Conservation (phyloP, 148 eudicot genomes). For the Bassia scoparia region DNA sequence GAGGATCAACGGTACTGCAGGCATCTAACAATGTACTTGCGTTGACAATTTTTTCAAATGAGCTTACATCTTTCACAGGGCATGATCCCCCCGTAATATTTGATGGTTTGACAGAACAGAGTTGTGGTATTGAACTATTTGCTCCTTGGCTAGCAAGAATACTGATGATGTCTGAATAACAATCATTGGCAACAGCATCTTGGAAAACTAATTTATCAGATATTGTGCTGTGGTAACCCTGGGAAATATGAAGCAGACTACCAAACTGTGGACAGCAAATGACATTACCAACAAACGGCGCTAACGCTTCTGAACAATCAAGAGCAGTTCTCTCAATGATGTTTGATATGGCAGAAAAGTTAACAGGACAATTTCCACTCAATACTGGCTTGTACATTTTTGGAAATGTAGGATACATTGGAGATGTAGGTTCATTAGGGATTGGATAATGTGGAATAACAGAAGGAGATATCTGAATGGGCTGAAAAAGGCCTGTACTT, state of each 20-base stretch:
- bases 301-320: constrained; percentile 72
- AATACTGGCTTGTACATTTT: constrained; percentile 66
- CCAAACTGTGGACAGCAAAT: constrained; percentile 90
- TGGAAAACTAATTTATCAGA: constrained; percentile 63
- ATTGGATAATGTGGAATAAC: constrained; percentile 66
- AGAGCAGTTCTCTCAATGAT: constrained; percentile 82
- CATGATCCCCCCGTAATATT: constrained; percentile 90
- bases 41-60: constrained; percentile 73
- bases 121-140: constrained; percentile 56
- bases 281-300: constrained; percentile 66
- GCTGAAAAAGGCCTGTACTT: constrained; percentile 50
- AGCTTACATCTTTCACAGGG: constrained; percentile 64
- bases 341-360: constrained; percentile 74
- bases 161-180: constrained; percentile 74
- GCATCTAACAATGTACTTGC: constrained; percentile 79
- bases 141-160: constrained; percentile 86
- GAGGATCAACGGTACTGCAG: constrained; percentile 78
- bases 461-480: constrained; percentile 85
- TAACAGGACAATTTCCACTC: constrained; percentile 88
- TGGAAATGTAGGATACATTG: constrained; percentile 80
- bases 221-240: constrained; percentile 57
- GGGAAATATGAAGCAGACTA: constrained; percentile 80
- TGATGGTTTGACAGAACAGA: constrained; percentile 71
- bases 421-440: constrained; percentile 54
- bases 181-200: constrained; percentile 62